Evolutionary conservation across 1,284 basidiomycete genomes (phyloP), one percentile per base, ranked within the genome.

Genomic region (Macrocybe sp.): DNA sequence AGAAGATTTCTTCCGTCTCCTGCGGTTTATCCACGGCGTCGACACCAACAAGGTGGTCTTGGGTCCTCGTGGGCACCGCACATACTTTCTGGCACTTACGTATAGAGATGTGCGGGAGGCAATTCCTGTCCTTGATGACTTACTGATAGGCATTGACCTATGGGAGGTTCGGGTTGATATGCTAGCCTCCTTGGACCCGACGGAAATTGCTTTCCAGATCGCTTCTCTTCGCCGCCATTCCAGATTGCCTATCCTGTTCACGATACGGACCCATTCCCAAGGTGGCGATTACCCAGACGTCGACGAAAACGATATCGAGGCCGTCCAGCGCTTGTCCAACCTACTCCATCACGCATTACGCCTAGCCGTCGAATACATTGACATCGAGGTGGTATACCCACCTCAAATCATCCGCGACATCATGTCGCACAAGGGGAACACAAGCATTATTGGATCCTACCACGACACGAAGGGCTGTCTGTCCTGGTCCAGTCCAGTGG

Each of bases 101-200:
- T 60, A 49, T 22, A 52, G 58, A 4, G 57, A 63, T 38, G 40
- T 61, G 37, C 41, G 50, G n/a, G 43, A 56, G 29, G 56, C 57
- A 12, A 48, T 61, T 28, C 59, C 59, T 7, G 48, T 54, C n/a
- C 45, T 63, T 28, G 59, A 63, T 16, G 59, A 61, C 14, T 28
- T 63, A n/a, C 58, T 56, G 4, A 44, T 59, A 9, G 61, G 61
- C n/a, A 55, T 61, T 11, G 61, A 63, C 41, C 53, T 57, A 11
- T 60, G 57, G 59, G 59, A 58, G 41, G 49, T 63, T n/a, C 57
- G 61, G 12, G 53, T 48, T 6, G 61, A 63, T 51, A 44, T 60
- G 22, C 47, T 63, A 38, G 45, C 49, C 9, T 59, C 58, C 1
- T 51, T 53, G 41, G 55, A 57, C 44, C 52, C 45, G 9, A 55